Evolutionary conservation across 129 eudicot genomes (phyloP).

Genomic region (Centaurea solstitialis): DNA sequence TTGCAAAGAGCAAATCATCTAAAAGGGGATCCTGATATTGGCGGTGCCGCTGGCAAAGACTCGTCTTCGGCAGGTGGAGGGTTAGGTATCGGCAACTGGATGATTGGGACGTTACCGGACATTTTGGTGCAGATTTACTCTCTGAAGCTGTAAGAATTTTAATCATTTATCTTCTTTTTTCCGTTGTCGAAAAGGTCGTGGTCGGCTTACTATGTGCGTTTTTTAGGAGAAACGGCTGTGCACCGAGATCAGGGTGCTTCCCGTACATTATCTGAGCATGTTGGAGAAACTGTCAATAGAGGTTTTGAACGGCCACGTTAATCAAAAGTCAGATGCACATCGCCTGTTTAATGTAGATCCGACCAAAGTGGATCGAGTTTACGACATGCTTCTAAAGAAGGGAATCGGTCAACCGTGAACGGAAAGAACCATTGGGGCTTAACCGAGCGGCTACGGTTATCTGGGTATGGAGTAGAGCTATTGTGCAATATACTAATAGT

Average conservation of each 20-base stretch:
- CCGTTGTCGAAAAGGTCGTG: neutral
- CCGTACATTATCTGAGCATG: constrained; percentile 84
- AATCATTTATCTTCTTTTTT: neutral
- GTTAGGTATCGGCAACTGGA: constrained; percentile 42
- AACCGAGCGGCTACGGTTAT: neutral
- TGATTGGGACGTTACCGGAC: constrained; percentile 80
- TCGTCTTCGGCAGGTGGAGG: constrained; percentile 39
- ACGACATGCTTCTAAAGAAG: constrained; percentile 82
- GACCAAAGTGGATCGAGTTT: constrained; percentile 81
- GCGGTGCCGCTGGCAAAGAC: constrained; percentile 42
- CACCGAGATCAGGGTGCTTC: constrained; percentile 74
- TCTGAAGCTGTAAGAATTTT: constrained; percentile 71
- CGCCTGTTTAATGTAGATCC: constrained; percentile 81
- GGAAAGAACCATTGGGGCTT: neutral
- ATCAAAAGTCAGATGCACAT: constrained; percentile 80
- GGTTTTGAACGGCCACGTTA: constrained; percentile 62
- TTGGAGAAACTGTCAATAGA: constrained; percentile 75
- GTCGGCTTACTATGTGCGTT: neutral
- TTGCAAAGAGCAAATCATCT: constrained; percentile 73
- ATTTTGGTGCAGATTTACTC: constrained; percentile 81
- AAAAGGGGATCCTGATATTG: constrained; percentile 56
- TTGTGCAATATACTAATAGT: constrained; percentile 6
- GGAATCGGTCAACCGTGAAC: constrained; percentile 57
- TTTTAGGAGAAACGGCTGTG: constrained; percentile 85
- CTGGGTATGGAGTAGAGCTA: constrained; percentile 5